Evolutionary conservation across 768 basidiomycete genomes (phyloP).

Genomic region (Tulasnella sp.): DNA sequence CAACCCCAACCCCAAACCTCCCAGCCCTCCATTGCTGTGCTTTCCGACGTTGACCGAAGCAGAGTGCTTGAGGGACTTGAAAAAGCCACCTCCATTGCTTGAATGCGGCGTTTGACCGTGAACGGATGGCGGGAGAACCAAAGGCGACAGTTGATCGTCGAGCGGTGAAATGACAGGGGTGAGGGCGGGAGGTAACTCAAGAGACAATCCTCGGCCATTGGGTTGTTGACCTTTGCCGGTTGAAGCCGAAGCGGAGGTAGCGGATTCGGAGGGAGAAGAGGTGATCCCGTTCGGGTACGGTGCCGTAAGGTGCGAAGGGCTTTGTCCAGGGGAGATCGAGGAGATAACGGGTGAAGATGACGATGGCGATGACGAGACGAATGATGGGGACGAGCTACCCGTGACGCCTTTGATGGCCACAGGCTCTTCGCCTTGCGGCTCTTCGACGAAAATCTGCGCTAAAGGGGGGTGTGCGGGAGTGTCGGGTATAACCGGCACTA

Average conservation of each 20-base stretch:
- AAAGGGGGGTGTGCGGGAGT: neutral
- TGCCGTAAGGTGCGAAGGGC: neutral
- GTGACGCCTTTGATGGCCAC: neutral
- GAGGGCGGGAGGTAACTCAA: neutral
- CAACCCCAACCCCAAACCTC: neutral
- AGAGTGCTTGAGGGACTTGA: conserved; percentile 11
- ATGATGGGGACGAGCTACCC: neutral
- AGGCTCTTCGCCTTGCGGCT: neutral
- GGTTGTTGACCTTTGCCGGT: neutral
- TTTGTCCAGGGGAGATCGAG: neutral
- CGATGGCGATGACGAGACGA: neutral
- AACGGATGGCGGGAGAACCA: neutral
- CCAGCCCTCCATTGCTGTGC: neutral
- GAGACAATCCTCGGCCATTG: neutral
- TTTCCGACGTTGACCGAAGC: neutral
- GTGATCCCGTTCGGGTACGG: neutral
- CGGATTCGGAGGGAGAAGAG: neutral
- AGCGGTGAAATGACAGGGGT: neutral
- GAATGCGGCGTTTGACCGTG: neutral
- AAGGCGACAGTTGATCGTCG: neutral
- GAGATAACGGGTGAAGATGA: neutral
- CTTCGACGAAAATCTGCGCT: neutral
- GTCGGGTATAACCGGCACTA: neutral
- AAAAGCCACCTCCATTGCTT: neutral
- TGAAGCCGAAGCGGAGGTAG: neutral